phyloP scores from a whole-genome alignment of 768 basidiomycete species.

The Termitomyces bulborhizus region DNA sequence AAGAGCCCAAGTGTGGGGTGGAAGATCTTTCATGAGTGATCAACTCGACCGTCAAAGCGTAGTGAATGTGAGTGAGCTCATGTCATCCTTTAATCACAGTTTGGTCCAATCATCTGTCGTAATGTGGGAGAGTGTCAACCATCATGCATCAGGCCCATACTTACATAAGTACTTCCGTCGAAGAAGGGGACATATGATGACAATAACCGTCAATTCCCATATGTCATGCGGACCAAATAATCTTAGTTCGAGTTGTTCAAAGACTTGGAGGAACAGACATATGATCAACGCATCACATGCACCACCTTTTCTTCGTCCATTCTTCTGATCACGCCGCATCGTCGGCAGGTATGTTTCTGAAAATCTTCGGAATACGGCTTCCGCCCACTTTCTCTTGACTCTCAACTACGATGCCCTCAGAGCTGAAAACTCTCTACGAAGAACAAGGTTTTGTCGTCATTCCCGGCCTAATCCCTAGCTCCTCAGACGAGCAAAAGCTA shows the following conservation, averaged over 20 bases:
- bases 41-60: not conserved
- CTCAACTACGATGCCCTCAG: constrained; percentile 11
- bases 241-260: too few relatives aligned
- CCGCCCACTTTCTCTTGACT: not conserved
- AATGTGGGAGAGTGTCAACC: not conserved
- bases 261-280: not conserved
- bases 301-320: not conserved
- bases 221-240: not conserved
- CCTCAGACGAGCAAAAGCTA: constrained; percentile 29
- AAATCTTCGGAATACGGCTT: not conserved
- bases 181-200: not conserved
- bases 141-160: not conserved
- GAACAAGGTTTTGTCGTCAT: constrained; percentile 62
- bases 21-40: constrained; percentile 15
- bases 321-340: not conserved
- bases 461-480: constrained; percentile 41
- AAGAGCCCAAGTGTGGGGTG: constrained; percentile 28
- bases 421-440: constrained; percentile 48
- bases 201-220: not conserved
- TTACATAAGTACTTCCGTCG: not conserved
- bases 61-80: not conserved
- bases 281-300: not conserved
- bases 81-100: not conserved
- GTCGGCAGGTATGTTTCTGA: not conserved
- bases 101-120: not conserved